Base-by-base conservation (phyloP, 2,329 filamentous ascomycete species). In the Sporothrix brasiliensis region DNA sequence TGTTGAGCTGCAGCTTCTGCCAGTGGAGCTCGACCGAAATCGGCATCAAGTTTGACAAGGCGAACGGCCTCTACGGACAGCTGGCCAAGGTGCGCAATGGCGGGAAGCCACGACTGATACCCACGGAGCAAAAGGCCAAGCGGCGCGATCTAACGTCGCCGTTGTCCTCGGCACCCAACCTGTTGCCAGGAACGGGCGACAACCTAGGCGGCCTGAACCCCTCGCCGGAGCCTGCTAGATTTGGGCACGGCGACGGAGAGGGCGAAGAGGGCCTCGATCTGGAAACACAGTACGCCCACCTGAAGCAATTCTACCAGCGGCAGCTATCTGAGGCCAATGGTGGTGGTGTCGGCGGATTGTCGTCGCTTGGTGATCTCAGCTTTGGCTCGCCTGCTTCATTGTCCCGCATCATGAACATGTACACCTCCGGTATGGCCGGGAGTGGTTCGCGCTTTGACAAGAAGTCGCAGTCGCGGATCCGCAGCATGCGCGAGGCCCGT, bases 21-120 rank as follows among this genome's bases (percentile, higher is more conserved):
- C 89, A 92, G 79, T 99, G 95, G 95, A 92, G 88, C 73, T 94
- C 93, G 1, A 86, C 91, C 68, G 95, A 99, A 77, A 92, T 97
- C 54, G 93, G 91, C 50, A 90, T 99, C 79, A 89, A 92, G 76
- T 96, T 99, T 77, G 92, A 94, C 76, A 94, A 94, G 75, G 89
- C 92, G 11, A 95, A 92, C 71, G 92, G 93, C 72, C 93, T 99
- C 73, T 90, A 92, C 74, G 85, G 87, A 39, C 95, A 99, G 78
- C 83, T 97, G 10, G 82, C 89, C 50, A 91, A 90, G 75, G 80
- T 95, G 70, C 88, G 88, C 53, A 88, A 89, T 73, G 87, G 87
- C 47, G 87, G 88, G 6, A 78, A 82, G 53, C 79, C 82, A 3
- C 83, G 84, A 56, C 78, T 87, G 61, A 85, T 84, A 0, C 77